Evolutionary conservation across 2,329 filamentous ascomycete species (phyloP), one percentile per base, ranked within the genome.

Genomic region (Neonectria magnoliae): DNA sequence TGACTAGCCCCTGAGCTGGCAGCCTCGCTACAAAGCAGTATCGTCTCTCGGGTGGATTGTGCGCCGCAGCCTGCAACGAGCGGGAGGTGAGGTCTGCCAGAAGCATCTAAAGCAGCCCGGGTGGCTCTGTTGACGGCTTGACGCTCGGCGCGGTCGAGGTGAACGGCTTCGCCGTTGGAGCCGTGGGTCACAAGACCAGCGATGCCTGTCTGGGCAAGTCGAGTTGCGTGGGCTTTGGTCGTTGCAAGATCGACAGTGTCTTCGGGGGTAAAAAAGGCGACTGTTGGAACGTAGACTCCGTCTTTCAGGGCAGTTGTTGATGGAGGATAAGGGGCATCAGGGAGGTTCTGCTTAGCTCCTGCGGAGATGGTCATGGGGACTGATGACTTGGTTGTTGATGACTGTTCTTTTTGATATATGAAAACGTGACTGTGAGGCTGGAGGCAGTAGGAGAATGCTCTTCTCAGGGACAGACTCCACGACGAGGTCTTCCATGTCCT

Each of bases 141-240:
- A 53, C 90, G 85, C 77, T 93, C 90, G n/a, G 85, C 82, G 67
- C 86, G 87, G 57, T 87, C 86, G 10, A 93, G 82, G 73, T 93
- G 90, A 3, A 91, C 89, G 0, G 91, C 91, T 79, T 93, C 91
- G 72, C 90, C 91, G 74, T 93, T 93, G 71, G 88, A 91, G 42
- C 90, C 90, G 76, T 92, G 90, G 4, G 88, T 88, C 20, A 91
- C 87, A 56, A 93, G 81, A 47, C 90, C 90, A 18, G 89, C 84
- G 45, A 93, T 84, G 38, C 90, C 90, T 22, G 88, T 84, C 60
- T 85, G 78, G 50, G 87, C 88, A 3, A 93, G 84, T 55, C 88
- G 85, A 22, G 87, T 80, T 29, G 88, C 88, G 64, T 86, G 84
- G 22, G 79, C 79, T 56, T 80, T 78, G 29, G 84, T 85, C 5